Conservation (phyloP, 768 basidiomycete genomes). For the Harrya chromipes region DNA sequence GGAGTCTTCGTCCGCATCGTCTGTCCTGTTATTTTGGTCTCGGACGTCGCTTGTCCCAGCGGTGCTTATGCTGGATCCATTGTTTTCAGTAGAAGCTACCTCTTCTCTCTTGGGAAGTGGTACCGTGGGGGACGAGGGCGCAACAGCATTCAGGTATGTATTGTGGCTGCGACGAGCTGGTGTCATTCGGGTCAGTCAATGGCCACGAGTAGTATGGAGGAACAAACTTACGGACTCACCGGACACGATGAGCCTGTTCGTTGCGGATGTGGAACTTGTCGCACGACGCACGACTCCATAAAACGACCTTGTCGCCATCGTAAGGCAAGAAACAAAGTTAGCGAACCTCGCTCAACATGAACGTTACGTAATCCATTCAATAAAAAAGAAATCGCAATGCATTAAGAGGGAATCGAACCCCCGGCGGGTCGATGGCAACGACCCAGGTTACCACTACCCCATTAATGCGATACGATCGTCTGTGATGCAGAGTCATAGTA, state of each 20-base stretch:
- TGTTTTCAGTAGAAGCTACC: neutral
- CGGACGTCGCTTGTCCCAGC: no score
- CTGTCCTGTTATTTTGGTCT: no score
- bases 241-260: neutral
- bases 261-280: neutral
- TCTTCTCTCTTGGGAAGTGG: neutral
- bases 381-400: slow-evolving; percentile 33
- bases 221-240: slow-evolving; percentile 18
- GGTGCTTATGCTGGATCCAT: neutral
- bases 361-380: neutral
- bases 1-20: no score
- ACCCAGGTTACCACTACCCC: slow-evolving; percentile 68
- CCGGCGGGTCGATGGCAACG: slow-evolving; percentile 81
- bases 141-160: slow-evolving; percentile 5
- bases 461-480: no score
- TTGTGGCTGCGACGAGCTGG: neutral
- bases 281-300: neutral
- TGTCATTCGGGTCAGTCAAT: neutral
- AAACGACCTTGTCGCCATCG: neutral
- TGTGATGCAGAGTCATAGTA: no score
- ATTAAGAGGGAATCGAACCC: slow-evolving; percentile 88
- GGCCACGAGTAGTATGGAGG: neutral
- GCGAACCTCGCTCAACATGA: no score
- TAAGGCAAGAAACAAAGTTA: no score
- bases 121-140: neutral